Conservation (phyloP, 805 yeast species). For the Schwanniomyces pseudopolymorphus region DNA sequence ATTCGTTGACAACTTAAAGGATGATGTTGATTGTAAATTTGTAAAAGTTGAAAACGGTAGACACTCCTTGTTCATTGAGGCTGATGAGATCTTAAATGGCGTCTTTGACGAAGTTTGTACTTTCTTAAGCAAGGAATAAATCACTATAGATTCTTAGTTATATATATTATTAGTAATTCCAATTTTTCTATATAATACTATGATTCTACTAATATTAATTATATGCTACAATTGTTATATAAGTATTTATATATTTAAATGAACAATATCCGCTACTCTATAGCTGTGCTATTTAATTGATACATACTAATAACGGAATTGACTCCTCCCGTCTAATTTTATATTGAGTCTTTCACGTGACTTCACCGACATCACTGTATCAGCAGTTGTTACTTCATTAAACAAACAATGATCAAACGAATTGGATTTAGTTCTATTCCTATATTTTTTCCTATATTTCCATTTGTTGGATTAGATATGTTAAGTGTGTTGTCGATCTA, state of each 20-base stretch:
- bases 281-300: constrained; percentile 3
- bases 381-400: neutral
- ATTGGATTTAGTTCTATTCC: no score
- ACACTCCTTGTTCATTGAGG: constrained; percentile 50
- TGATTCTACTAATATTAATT: no score
- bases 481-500: neutral
- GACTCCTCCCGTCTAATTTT: neutral
- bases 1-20: constrained; percentile 37
- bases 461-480: neutral
- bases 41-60: constrained; percentile 28
- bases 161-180: no score
- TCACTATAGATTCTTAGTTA: no score
- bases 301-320: neutral
- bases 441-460: no score
- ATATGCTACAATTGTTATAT: no score
- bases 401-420: neutral
- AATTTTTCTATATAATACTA: no score
- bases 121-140: constrained; percentile 24
- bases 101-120: constrained; percentile 37
- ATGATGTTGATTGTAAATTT: constrained; percentile 31
- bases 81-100: constrained; percentile 35
- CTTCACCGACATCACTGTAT: neutral
- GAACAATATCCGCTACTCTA: no score
- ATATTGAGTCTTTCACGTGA: neutral
- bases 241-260: no score